phyloP scores from a whole-genome alignment of 1,284 basidiomycete species.

The Cutaneotrichosporon cutaneum region DNA sequence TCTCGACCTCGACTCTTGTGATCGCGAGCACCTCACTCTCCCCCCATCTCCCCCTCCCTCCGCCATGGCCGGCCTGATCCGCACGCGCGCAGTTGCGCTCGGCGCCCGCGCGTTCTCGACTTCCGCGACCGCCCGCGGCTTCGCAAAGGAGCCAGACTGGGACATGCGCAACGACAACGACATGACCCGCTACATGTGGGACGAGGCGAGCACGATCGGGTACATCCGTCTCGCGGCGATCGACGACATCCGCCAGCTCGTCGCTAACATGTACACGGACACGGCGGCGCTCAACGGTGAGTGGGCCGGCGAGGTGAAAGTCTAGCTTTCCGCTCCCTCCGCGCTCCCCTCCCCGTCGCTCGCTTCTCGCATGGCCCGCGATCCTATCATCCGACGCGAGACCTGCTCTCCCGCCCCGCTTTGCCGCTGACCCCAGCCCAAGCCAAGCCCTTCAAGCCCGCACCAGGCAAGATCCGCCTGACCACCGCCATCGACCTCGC shows the following conservation, averaged over 20 bases:
- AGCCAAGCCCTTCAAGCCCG: constrained; percentile 70
- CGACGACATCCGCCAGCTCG: constrained; percentile 66
- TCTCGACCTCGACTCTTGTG: too few relatives aligned
- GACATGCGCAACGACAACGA: not conserved
- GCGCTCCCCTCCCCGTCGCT: not conserved
- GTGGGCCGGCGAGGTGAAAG: too few relatives aligned
- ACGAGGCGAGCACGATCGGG: constrained; percentile 62
- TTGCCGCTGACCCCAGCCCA: constrained; percentile 61
- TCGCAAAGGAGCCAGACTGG: not conserved
- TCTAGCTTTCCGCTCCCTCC: too few relatives aligned
- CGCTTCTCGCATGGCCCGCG: not conserved
- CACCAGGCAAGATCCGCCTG: constrained; percentile 61
- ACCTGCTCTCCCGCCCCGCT: too few relatives aligned
- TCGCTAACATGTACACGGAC: constrained; percentile 79
- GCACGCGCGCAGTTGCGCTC: not conserved
- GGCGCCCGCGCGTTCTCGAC: not conserved
- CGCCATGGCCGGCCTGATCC: not conserved
- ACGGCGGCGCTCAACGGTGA: constrained; percentile 75
- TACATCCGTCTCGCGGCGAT: constrained; percentile 69
- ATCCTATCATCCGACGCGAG: too few relatives aligned
- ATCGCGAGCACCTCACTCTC: too few relatives aligned
- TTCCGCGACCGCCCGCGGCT: not conserved
- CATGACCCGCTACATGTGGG: constrained; percentile 57
- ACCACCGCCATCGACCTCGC: constrained; percentile 74
- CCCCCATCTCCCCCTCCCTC: too few relatives aligned